phyloP scores from a whole-genome alignment of 2,329 filamentous ascomycete genomes.

The Hymenoscyphus salicellus region DNA sequence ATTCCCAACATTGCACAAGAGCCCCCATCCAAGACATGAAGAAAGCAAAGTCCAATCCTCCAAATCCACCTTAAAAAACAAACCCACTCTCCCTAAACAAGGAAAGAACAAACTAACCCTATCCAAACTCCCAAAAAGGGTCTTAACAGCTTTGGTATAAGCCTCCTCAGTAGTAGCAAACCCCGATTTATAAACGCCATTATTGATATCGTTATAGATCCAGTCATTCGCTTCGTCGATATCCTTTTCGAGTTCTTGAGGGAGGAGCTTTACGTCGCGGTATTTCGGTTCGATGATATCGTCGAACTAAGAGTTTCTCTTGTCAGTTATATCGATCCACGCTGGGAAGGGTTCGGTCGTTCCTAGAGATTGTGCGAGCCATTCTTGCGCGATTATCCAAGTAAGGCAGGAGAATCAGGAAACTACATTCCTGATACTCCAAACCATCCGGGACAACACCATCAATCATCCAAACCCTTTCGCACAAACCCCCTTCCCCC shows the following conservation, averaged over 20 bases:
- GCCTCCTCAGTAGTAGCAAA: constrained; percentile 82
- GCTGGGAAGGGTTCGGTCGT: background rate
- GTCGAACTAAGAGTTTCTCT: constrained; percentile 63
- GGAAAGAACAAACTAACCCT: constrained; percentile 33
- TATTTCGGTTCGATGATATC: constrained; percentile 59
- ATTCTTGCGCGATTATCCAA: too few relatives aligned
- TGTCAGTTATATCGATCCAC: background rate
- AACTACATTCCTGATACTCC: too few relatives aligned
- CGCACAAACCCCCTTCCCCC: too few relatives aligned
- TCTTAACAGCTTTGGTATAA: constrained; percentile 70
- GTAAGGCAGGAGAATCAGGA: too few relatives aligned
- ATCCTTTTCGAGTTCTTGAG: constrained; percentile 53
- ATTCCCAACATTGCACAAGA: too few relatives aligned
- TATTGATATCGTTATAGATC: constrained; percentile 74
- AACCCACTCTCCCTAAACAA: too few relatives aligned
- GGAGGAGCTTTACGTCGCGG: constrained; percentile 64
- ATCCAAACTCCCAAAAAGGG: constrained; percentile 76
- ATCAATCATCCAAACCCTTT: too few relatives aligned
- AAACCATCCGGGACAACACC: too few relatives aligned
- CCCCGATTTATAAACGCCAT: constrained; percentile 71
- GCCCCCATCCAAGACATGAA: too few relatives aligned
- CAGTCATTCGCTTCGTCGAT: constrained; percentile 79
- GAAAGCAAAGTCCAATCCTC: too few relatives aligned
- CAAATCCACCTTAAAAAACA: too few relatives aligned
- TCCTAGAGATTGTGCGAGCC: background rate